Base-by-base conservation (phyloP, 495 filamentous ascomycete species). In the Trichoderma orchidacearum region DNA sequence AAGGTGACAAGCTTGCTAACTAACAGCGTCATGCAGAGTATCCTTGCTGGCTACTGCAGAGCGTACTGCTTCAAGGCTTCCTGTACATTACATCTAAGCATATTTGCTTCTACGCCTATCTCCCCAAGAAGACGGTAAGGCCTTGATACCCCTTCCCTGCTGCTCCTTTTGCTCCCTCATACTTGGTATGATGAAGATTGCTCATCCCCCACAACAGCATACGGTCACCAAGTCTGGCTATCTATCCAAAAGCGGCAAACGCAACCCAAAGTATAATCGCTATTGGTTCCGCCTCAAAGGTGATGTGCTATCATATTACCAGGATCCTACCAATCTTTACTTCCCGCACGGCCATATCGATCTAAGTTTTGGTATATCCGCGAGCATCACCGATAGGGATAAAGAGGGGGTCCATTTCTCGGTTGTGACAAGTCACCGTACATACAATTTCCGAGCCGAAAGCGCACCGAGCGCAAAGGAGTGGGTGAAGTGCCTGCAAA, bases 201-300 rank as follows among this genome's bases (percentile, higher is more conserved):
- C 45, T 58, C 23, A 55, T 30, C 17, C 7, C 53, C 72, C 29
- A 29, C 8, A 31, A 34, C 57, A 89, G 83, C 82, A 88, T 64
- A 78, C 85, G 51, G 78, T 86, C 51, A 78, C 83, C 61, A 97
- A 95, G 70, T 92, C 93, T 4, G 94, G 93, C 0, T 86, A 91
- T 64, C 78, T 98, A 3, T 78, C 80, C 31, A 98, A 98, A 70
- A 87, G 89, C 56, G 93, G 94, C 41, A 87, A 84, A 64, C 84
- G 87, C 48, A 97, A 92, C 60, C 89, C 89, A 7, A 87, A 84
- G 59, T 97, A 88, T 68, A 89, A 84, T 63, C 84, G 94, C 54
- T 96, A 95, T 69, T 98, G 92, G 92, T 97, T 97, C 69, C 79
- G 83, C n/a, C 70, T 98, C 53, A 95, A 93, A 64, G 94, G 90